Conservation (phyloP, 352 stramenopile species). For the Pythium phragmiticola region DNA sequence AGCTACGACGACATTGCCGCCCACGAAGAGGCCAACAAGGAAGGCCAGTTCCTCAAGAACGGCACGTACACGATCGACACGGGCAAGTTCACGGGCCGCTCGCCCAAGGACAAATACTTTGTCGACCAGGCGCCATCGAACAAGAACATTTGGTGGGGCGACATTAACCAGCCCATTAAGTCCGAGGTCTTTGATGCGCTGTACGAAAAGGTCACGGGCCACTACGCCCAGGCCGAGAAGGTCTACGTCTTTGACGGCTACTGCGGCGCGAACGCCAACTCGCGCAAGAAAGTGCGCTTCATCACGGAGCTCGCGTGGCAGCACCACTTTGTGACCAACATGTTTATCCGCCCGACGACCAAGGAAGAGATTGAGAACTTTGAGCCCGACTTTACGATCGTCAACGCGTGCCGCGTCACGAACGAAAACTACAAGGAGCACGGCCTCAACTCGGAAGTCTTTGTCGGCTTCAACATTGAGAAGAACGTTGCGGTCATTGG, state of each 20-base stretch:
- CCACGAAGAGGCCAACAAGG: constrained; percentile 48
- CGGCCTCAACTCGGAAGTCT: constrained; percentile 56
- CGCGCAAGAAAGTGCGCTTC: constrained; percentile 54
- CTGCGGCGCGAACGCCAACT: constrained; percentile 61
- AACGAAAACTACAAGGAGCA: constrained; percentile 58
- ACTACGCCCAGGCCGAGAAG: constrained; percentile 45
- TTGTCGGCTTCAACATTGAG: constrained; percentile 73
- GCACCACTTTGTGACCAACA: constrained; percentile 72
- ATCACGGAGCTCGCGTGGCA: constrained; percentile 62
- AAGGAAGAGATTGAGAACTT: constrained; percentile 50
- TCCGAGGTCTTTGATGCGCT: constrained; percentile 49
- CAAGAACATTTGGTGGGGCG: constrained; percentile 51
- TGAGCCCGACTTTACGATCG: constrained; percentile 60
- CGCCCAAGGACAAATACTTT: constrained; percentile 63
- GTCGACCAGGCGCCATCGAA: constrained; percentile 47
- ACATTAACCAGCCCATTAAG: constrained; percentile 53
- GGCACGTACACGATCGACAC: constrained; percentile 63
- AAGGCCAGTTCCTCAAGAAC: constrained; percentile 54
- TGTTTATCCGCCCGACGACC: constrained; percentile 65
- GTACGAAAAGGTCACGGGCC: constrained; percentile 45
- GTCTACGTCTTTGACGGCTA: constrained; percentile 66
- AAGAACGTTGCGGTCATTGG: constrained; percentile 58
- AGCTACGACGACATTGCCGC: constrained; percentile 46
- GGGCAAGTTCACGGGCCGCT: constrained; percentile 63
- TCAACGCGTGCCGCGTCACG: constrained; percentile 61